These are phyloP conservation scores for Corchorus olitorius DNA, from an alignment of 345 rosid genomes.

Conservation along the genomic window DNA sequence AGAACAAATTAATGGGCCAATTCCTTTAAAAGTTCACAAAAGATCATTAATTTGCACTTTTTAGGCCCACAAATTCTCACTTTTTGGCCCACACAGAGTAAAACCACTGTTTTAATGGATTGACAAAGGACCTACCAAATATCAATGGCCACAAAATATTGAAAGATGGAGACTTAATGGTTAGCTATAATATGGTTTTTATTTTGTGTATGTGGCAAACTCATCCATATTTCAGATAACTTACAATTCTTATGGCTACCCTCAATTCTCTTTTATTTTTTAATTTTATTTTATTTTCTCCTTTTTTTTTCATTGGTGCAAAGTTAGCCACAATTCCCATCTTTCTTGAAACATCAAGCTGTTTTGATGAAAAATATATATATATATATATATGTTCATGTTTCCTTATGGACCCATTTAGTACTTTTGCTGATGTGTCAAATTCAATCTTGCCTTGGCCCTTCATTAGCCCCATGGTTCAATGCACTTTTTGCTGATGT, in stretches of 20 bases:
- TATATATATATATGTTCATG: neutral
- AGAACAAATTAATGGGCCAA: neutral
- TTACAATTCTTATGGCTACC: neutral
- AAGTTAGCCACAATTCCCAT: neutral
- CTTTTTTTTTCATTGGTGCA: neutral
- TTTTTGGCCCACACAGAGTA: neutral
- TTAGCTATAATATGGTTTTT: neutral
- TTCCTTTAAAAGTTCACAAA: neutral
- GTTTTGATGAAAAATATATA: neutral
- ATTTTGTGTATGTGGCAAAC: conserved; percentile 3
- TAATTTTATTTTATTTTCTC: too few relatives aligned
- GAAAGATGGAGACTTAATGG: conserved; percentile 13
- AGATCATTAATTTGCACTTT: neutral
- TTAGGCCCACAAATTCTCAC: neutral
- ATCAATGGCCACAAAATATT: neutral
- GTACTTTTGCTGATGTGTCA: neutral
- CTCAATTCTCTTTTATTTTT: neutral
- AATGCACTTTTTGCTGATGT: neutral
- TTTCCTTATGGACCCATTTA: neutral
- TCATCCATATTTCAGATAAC: conserved; percentile 1
- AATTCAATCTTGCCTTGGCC: neutral
- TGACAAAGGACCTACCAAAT: neutral
- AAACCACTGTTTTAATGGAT: neutral
- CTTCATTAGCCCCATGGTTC: neutral
- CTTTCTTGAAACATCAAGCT: neutral